Evolutionary conservation across 2,329 filamentous ascomycete genomes (phyloP).

Genomic region (Colletotrichum scovillei): DNA sequence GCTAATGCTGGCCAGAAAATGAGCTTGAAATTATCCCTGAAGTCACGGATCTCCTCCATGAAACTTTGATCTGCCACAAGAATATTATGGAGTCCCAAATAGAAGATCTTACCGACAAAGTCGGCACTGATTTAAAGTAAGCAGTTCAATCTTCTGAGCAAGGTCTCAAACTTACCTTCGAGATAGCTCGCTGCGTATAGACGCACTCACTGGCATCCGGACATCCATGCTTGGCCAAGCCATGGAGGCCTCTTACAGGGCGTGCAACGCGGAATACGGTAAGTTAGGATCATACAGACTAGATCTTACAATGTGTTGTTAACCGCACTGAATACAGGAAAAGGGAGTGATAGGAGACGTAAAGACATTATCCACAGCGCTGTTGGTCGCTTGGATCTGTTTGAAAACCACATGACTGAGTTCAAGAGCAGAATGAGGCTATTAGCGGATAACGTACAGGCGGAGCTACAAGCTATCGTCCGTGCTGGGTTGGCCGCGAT

Average conservation of each 20-base stretch:
- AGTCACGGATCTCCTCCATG: conserved; percentile 32
- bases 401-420: conserved; percentile 43
- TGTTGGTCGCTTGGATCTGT: conserved; percentile 43
- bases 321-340: conserved; percentile 39
- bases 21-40: background rate
- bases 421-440: conserved; percentile 40
- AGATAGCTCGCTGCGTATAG: conserved; percentile 46
- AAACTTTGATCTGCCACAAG: conserved; percentile 43
- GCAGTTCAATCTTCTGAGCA: background rate
- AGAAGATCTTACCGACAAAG: conserved; percentile 41
- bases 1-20: background rate
- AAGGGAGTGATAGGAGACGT: conserved; percentile 45
- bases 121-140: conserved; percentile 33
- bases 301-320: background rate
- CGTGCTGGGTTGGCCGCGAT: conserved; percentile 42
- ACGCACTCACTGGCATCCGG: conserved; percentile 48
- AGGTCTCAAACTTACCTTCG: background rate
- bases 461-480: conserved; percentile 34
- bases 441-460: conserved; percentile 39
- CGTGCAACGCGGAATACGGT: conserved; percentile 47
- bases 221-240: conserved; percentile 50
- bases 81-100: conserved; percentile 42
- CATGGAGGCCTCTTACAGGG: conserved; percentile 49
- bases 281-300: background rate
- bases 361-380: conserved; percentile 47